Evolutionary conservation across 306 rosid genomes (phyloP).

Genomic region (Vachellia collinsii): DNA sequence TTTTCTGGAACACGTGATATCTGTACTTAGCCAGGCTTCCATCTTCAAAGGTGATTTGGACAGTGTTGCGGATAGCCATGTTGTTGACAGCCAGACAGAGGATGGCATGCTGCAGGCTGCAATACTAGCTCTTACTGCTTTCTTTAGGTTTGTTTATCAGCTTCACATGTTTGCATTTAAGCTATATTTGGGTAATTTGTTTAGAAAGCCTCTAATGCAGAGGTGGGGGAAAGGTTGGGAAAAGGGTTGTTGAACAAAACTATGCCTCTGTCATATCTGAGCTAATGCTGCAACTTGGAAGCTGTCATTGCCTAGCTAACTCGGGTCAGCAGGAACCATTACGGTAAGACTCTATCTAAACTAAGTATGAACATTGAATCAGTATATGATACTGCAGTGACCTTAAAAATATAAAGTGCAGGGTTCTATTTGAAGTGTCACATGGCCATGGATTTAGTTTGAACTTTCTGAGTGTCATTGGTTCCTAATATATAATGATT

Average conservation of each 20-base stretch:
- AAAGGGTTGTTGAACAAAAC: conserved; percentile 86
- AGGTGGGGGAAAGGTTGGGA: conserved; percentile 96
- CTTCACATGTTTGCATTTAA: conserved; percentile 33
- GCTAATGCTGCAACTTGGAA: conserved; percentile 87
- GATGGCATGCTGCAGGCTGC: conserved; percentile 80
- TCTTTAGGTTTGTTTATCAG: conserved; percentile 69
- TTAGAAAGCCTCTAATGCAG: conserved; percentile 53
- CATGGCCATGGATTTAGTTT: neutral
- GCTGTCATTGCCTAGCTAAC: conserved; percentile 78
- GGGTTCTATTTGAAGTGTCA: neutral
- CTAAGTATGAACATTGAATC: neutral
- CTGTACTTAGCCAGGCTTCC: conserved; percentile 75
- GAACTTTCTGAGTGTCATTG: neutral
- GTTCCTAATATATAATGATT: conserved; percentile 3
- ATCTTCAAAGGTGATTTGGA: conserved; percentile 57
- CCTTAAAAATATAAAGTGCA: neutral
- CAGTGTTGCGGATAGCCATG: conserved; percentile 64
- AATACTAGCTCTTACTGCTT: conserved; percentile 88
- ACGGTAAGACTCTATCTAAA: conserved; percentile 57
- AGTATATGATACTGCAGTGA: neutral
- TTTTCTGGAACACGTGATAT: conserved; percentile 87
- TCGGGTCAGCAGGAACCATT: conserved; percentile 80
- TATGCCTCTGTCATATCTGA: conserved; percentile 95
- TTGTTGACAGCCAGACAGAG: conserved; percentile 66
- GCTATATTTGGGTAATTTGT: conserved; percentile 29